A percentile compares a stretch with the other conserved stretches of the same genome.
Evolutionary conservation across 148 eudicot species (phyloP).

Genomic region (Diospyros lotus): DNA sequence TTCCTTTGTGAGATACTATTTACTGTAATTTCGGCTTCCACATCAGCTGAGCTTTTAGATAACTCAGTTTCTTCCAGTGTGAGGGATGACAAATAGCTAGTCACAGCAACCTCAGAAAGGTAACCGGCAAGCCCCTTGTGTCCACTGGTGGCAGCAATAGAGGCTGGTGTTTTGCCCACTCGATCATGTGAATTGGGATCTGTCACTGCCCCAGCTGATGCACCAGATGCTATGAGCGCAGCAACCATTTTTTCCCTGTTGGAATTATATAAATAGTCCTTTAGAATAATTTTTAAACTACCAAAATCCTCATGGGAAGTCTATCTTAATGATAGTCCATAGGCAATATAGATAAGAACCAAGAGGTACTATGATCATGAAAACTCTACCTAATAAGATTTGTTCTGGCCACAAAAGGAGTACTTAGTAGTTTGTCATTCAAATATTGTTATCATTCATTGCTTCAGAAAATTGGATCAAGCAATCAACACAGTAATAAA

Average conservation of each 20-base stretch:
- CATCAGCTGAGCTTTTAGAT: conserved; percentile 63
- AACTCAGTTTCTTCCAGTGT: conserved; percentile 62
- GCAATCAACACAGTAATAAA: not conserved
- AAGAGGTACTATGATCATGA: not conserved
- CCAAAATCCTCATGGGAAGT: not conserved
- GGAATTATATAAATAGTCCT: conserved; percentile 5
- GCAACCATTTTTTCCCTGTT: conserved; percentile 90
- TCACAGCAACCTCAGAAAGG: conserved; percentile 78
- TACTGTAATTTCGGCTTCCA: conserved; percentile 69
- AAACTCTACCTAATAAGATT: not conserved
- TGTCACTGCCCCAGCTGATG: conserved; percentile 80
- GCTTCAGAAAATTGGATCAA: not conserved
- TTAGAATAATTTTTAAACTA: not conserved
- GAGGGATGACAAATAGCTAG: conserved; percentile 84
- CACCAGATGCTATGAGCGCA: conserved; percentile 82
- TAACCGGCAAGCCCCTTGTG: conserved; percentile 92
- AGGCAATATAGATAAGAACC: not conserved
- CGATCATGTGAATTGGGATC: conserved; percentile 80
- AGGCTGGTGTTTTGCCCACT: conserved; percentile 73
- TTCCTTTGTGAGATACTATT: conserved; percentile 37
- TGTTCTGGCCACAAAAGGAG: not conserved
- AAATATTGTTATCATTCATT: not conserved
- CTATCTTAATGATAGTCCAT: not conserved
- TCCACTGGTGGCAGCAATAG: conserved; percentile 65
- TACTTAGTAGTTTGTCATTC: no score